phyloP scores from a whole-genome alignment of 2,329 filamentous ascomycete species.

The Orbilia javanica region DNA sequence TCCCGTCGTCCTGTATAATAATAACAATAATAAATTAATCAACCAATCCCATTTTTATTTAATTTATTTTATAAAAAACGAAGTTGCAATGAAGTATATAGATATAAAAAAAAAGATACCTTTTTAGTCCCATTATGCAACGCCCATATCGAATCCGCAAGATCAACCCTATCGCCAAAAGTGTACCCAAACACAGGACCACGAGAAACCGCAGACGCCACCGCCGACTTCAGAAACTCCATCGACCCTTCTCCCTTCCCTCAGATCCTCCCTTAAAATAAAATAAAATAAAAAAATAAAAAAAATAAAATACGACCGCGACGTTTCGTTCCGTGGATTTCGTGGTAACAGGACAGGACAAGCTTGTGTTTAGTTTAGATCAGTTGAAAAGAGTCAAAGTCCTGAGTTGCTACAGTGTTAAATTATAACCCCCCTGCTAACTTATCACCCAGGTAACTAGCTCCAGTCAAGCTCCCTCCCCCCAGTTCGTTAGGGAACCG shows the following conservation, averaged over 20 bases:
- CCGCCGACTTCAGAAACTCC: constrained; percentile 98
- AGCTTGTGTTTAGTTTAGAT: too few species aligned
- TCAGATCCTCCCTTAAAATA: too few species aligned
- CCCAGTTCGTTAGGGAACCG: too few species aligned
- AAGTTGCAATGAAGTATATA: too few species aligned
- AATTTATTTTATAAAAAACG: too few species aligned
- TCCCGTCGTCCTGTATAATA: constrained; percentile 88
- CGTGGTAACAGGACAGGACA: too few species aligned
- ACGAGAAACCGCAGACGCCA: constrained; percentile 95
- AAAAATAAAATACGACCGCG: too few species aligned
- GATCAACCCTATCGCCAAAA: constrained; percentile 91
- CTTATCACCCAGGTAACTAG: too few species aligned
- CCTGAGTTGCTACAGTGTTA: constrained; percentile 58
- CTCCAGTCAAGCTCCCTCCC: too few species aligned
- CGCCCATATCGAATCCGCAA: constrained; percentile 96
- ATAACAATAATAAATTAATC: too few species aligned
- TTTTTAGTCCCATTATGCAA: constrained; percentile 92
- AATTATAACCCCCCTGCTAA: neutral
- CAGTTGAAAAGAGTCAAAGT: neutral
- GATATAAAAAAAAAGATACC: constrained; percentile 68
- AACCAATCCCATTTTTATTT: constrained; percentile 49
- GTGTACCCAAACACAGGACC: constrained; percentile 92
- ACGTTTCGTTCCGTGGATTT: too few species aligned
- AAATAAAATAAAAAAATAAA: too few species aligned
- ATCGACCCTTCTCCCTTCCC: constrained; percentile 70